Base-by-base conservation (phyloP, 2,329 filamentous ascomycete species). In the Shiraia sp. region DNA sequence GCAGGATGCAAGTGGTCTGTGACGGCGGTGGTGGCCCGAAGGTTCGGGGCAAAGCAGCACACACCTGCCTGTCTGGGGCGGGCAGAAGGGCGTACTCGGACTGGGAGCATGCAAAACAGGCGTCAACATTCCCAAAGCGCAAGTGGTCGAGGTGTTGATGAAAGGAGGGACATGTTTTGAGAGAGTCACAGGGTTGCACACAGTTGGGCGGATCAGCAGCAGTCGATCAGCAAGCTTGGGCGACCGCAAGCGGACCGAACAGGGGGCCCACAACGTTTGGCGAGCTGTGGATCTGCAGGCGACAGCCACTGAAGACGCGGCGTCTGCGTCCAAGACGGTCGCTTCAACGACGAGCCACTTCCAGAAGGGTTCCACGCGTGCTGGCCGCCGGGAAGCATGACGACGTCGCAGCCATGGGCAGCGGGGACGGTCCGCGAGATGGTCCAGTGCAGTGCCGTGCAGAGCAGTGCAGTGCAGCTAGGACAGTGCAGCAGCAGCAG, bases 11-110 rank as follows among this genome's bases (percentile, higher is more conserved):
- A 38, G 39, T 45, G 45, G 38, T 47, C 14, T 31, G 23, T 31
- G 12, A 23, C 29, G 40, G 47, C 53, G 43, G 47, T 45, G 49
- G 32, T 24, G 33, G 38, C 29, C 45, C 47, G 49, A n/a, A 38
- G 36, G n/a, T 23, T 41, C 35, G 44, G 51, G 29, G 40, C 29
- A 31, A 34, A 37, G 34, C 46, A 45, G 41, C 29, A n/a, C n/a
- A n/a, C 41, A 48, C 48, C 45, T 56, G 55, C 51, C 53, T 16
- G 30, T 47, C 32, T 42, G 16, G 49, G 45, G 32, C 25, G 43
- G 41, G n/a, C n/a, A n/a, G n/a, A n/a, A n/a, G n/a, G n/a, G n/a
- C n/a, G n/a, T n/a, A 50, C 10, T 40, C 37, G 22, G 13, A 34
- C 32, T 22, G 25, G 25, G 29, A 36, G 28, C 22, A 28, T 29